These are phyloP conservation scores for Panicum virgatum DNA, from an alignment of 202 grass and related monocot species.

Conservation along the genomic window DNA sequence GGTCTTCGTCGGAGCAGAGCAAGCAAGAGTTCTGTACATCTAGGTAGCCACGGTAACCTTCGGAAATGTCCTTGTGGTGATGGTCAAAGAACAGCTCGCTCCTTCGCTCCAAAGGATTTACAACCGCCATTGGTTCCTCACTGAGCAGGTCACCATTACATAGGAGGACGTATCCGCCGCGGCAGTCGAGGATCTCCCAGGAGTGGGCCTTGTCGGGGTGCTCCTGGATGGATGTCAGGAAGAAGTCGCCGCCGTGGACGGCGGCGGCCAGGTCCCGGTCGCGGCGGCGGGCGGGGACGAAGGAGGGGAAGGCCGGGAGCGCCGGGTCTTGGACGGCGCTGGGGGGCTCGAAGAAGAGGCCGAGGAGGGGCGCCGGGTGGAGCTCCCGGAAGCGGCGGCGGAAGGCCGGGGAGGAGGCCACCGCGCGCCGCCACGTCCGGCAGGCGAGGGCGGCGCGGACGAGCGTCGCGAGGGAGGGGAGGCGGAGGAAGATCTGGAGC, in stretches of 20 bases:
- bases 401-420: not conserved
- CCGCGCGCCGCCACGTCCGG: not conserved
- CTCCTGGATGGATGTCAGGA: not conserved
- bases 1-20: not conserved
- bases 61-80: not conserved
- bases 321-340: not conserved
- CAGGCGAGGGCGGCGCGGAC: not conserved
- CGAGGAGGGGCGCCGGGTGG: conserved; percentile 7
- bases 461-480: not conserved
- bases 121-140: not conserved
- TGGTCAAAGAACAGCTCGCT: not conserved
- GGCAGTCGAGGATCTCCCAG: not conserved
- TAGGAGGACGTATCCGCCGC: not conserved
- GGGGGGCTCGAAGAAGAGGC: not conserved
- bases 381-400: not conserved
- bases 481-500: not conserved
- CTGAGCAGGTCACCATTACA: not conserved
- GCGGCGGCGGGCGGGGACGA: not conserved
- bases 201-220: not conserved
- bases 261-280: not conserved
- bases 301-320: not conserved
- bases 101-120: conserved; percentile 1
- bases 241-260: conserved; percentile 7
- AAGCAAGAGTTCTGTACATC: not conserved
- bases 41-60: not conserved